Percentiles rank a stretch among this genome's conserved stretches.
Conservation (phyloP, 108 stramenopile genomes). For the Parmales sp. region DNA sequence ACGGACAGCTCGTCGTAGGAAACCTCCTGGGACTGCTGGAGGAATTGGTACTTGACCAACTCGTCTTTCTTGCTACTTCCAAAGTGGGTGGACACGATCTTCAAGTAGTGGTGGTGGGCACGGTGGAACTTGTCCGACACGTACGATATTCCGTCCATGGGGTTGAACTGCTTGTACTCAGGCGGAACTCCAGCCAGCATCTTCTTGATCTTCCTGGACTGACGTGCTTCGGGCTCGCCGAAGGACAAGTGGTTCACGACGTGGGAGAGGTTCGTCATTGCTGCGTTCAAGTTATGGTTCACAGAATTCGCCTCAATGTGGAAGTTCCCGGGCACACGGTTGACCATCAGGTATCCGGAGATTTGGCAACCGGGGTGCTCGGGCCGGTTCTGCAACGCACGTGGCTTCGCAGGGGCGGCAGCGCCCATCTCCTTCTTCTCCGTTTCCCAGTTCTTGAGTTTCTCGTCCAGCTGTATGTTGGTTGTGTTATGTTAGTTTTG, state of each 20-base stretch:
- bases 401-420: not conserved
- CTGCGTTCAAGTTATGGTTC: slow-evolving; percentile 70
- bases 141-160: slow-evolving; percentile 73
- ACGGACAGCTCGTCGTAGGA: slow-evolving; percentile 57
- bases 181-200: slow-evolving; percentile 19
- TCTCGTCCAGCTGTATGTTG: too few species aligned
- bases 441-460: slow-evolving; percentile 70
- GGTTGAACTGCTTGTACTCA: slow-evolving; percentile 40
- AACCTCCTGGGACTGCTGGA: slow-evolving; percentile 73
- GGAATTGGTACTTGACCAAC: slow-evolving; percentile 60
- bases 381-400: slow-evolving; percentile 36
- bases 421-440: not conserved
- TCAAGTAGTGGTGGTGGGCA: slow-evolving; percentile 89
- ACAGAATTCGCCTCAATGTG: slow-evolving; percentile 84
- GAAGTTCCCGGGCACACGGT: slow-evolving; percentile 95
- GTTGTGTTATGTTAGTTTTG: too few species aligned
- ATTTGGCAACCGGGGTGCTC: slow-evolving; percentile 82
- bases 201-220: not conserved
- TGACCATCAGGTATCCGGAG: slow-evolving; percentile 68
- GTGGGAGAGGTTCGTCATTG: slow-evolving; percentile 81
- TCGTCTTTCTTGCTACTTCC: slow-evolving; percentile 43
- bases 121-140: slow-evolving; percentile 59
- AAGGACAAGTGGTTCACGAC: slow-evolving; percentile 71
- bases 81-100: slow-evolving; percentile 70
- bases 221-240: slow-evolving; percentile 42